These are phyloP conservation scores for Eucalyptus regnans DNA, from an alignment of 345 rosid species.

Conservation along the genomic window DNA sequence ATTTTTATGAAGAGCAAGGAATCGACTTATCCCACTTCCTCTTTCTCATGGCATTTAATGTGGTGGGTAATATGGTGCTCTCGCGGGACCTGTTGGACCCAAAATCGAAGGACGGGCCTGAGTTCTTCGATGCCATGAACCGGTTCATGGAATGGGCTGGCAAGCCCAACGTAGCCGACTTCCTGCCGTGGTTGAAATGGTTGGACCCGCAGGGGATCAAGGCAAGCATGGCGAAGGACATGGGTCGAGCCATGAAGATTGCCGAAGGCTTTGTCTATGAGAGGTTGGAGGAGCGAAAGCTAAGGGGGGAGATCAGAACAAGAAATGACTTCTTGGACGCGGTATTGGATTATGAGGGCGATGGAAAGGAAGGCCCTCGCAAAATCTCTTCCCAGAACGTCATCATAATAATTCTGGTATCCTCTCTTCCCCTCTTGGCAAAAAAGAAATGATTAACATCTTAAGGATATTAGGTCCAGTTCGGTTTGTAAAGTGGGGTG, in stretches of 20 bases:
- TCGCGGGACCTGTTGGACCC: not conserved
- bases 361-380: not conserved
- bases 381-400: not conserved
- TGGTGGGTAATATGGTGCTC: not conserved
- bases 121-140: not conserved
- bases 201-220: conserved; percentile 13
- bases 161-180: not conserved
- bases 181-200: not conserved
- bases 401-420: not conserved
- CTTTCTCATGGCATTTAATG: not conserved
- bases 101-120: not conserved
- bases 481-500: not conserved
- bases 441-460: not conserved
- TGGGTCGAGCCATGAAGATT: not conserved
- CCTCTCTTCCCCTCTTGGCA: not conserved
- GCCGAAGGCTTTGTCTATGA: not conserved
- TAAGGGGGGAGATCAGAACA: not conserved
- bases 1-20: not conserved
- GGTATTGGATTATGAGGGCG: not conserved
- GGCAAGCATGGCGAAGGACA: conserved; percentile 1
- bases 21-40: not conserved
- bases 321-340: not conserved
- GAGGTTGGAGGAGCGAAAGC: not conserved
- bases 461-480: not conserved
- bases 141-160: not conserved